A percentile compares a stretch with the other conserved stretches of the same genome.
Conservation (phyloP, 805 yeast genomes). For the Candida chilensis region DNA sequence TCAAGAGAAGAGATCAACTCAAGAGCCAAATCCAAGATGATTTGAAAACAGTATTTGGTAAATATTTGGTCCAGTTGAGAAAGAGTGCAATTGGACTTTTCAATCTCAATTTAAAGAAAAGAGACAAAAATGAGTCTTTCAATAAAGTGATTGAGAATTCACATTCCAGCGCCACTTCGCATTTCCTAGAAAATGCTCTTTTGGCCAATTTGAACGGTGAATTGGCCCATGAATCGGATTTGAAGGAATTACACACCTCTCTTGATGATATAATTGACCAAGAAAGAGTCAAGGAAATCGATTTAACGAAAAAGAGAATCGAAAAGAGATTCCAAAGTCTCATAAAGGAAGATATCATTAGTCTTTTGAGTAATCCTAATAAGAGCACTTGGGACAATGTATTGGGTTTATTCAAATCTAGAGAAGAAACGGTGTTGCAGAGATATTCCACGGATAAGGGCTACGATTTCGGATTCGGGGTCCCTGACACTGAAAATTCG, state of each 20-base stretch:
- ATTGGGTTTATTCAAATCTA: constrained; percentile 28
- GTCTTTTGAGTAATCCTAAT: constrained; percentile 39
- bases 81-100: constrained; percentile 13
- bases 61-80: constrained; percentile 25
- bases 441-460: constrained; percentile 8
- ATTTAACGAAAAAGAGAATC: constrained; percentile 27
- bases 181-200: constrained; percentile 15
- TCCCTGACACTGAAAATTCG: constrained; percentile 29
- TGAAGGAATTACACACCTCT: constrained; percentile 17
- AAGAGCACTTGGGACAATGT: constrained; percentile 55
- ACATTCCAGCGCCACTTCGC: constrained; percentile 6
- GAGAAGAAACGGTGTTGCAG: constrained; percentile 10
- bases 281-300: constrained; percentile 28
- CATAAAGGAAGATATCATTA: constrained; percentile 42
- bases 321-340: constrained; percentile 35
- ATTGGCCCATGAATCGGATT: constrained; percentile 18
- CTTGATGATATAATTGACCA: constrained; percentile 17
- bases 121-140: constrained; percentile 9
- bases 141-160: constrained; percentile 12
- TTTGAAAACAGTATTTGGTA: constrained; percentile 32
- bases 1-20: constrained; percentile 48
- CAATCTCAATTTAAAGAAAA: neutral
- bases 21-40: constrained; percentile 34
- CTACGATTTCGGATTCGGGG: constrained; percentile 64
- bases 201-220: constrained; percentile 12